Percentiles rank a stretch among this genome's conserved stretches.
phyloP scores from a whole-genome alignment of 1,139 yeast genomes.

The Pichia sp. region DNA sequence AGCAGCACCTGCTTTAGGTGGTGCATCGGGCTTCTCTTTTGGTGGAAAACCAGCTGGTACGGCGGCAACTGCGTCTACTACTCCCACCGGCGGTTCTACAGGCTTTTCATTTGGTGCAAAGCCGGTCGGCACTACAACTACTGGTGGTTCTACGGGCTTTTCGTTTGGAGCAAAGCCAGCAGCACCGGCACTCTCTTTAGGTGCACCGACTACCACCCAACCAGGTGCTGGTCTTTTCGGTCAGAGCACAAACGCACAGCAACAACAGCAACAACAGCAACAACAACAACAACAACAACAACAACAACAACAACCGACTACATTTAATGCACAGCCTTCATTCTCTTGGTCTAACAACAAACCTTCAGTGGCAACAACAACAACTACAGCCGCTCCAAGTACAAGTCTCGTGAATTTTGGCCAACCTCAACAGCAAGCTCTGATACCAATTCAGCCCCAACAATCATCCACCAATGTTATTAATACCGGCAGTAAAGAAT shows the following conservation, averaged over 20 bases:
- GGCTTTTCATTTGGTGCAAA: conserved; percentile 40
- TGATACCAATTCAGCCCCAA: background rate
- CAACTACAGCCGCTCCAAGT: no score
- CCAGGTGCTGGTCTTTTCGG: conserved; percentile 1
- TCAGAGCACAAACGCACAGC: conserved; percentile 22
- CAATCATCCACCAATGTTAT: conserved; percentile 1
- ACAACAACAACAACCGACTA: conserved; percentile 35
- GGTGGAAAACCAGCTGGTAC: background rate
- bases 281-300: conserved; percentile 3
- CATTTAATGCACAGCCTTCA: conserved; percentile 37
- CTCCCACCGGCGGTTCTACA: no score
- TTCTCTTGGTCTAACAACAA: conserved; percentile 39
- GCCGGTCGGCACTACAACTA: conserved; percentile 18
- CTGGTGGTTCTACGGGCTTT: conserved; percentile 1
- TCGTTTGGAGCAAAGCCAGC: conserved; percentile 25
- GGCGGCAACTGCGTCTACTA: no score
- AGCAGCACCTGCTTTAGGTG: background rate
- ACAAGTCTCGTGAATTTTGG: no score
- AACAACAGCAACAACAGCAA: conserved; percentile 21
- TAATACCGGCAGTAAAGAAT: conserved; percentile 19
- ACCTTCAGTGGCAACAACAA: conserved; percentile 21
- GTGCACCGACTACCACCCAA: conserved; percentile 18
- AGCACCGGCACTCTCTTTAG: conserved; percentile 21
- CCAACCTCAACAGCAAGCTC: background rate
- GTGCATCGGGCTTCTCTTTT: background rate